Evolutionary conservation across 2,329 filamentous ascomycete species (phyloP).

Genomic region (Didymella arachidicola): DNA sequence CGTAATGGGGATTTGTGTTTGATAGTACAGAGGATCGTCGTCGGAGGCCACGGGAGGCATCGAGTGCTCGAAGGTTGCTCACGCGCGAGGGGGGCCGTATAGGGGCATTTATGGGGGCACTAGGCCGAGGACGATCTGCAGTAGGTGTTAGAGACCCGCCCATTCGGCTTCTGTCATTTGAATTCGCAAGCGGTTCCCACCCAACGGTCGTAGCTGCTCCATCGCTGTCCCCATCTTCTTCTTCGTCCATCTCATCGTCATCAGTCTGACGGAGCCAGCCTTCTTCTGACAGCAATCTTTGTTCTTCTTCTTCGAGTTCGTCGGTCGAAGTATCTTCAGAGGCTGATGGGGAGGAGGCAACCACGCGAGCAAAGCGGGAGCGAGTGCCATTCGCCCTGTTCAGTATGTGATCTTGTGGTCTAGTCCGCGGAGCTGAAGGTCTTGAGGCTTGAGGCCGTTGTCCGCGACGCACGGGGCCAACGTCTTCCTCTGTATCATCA

Average conservation of each 20-base stretch:
- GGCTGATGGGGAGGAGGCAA: conserved; percentile 43
- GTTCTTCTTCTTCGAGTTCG: conserved; percentile 51
- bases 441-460: conserved; percentile 42
- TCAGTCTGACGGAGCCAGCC: conserved; percentile 52
- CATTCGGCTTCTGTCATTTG: conserved; percentile 55
- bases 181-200: conserved; percentile 56
- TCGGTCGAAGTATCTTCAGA: conserved; percentile 47
- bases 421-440: conserved; percentile 33
- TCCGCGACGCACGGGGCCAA: conserved; percentile 46
- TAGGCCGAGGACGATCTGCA: conserved; percentile 55
- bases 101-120: conserved; percentile 48
- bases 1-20: conserved; percentile 47
- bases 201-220: conserved; percentile 55
- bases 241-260: conserved; percentile 50
- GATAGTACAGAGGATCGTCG: conserved; percentile 50
- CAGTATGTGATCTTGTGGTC: conserved; percentile 39
- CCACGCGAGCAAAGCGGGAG: conserved; percentile 29
- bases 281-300: conserved; percentile 45
- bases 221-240: conserved; percentile 52
- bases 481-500: conserved; percentile 51
- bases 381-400: conserved; percentile 47
- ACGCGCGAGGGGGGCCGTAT: conserved; percentile 52
- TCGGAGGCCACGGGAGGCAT: conserved; percentile 50
- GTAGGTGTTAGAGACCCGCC: conserved; percentile 57
- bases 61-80: conserved; percentile 42